Evolutionary conservation across 805 yeast genomes (phyloP).

Genomic region (Lipomyces anomalus): DNA sequence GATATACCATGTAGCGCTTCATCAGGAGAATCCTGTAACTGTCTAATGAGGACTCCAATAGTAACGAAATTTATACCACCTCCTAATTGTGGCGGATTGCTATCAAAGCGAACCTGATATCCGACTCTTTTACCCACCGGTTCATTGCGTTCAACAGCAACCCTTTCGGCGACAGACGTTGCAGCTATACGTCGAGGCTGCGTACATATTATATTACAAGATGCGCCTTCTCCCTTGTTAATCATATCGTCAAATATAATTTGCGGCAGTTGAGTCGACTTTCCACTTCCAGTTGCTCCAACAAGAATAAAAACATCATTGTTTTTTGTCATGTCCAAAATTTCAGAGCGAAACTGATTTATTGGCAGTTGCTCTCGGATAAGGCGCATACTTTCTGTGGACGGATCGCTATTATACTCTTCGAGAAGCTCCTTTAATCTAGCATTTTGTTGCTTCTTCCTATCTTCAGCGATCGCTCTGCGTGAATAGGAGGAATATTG

Average conservation of each 20-base stretch:
- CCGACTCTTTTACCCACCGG: constrained; percentile 68
- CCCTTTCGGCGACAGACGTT: constrained; percentile 63
- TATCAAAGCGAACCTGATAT: constrained; percentile 72
- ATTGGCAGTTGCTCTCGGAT: constrained; percentile 14
- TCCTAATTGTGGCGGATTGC: constrained; percentile 48
- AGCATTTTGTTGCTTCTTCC: background rate
- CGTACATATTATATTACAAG: constrained; percentile 24
- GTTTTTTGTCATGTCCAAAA: constrained; percentile 15
- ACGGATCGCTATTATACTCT: constrained; percentile 1
- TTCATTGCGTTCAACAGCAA: constrained; percentile 63
- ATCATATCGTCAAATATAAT: constrained; percentile 23
- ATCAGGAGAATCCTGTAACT: constrained; percentile 13
- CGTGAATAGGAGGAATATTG: constrained; percentile 1
- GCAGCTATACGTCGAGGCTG: constrained; percentile 30
- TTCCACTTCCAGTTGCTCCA: constrained; percentile 29
- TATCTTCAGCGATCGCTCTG: background rate
- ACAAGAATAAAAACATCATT: constrained; percentile 20
- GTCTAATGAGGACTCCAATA: constrained; percentile 72
- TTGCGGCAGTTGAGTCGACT: constrained; percentile 28
- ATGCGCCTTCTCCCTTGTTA: constrained; percentile 12
- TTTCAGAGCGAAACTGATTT: constrained; percentile 8
- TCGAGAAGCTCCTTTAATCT: background rate
- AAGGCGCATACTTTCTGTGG: constrained; percentile 8
- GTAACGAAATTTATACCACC: constrained; percentile 67
- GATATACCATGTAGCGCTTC: constrained; percentile 12